Conservation (phyloP, 2,329 filamentous ascomycete genomes). For the Hymenoscyphus fructigenus region DNA sequence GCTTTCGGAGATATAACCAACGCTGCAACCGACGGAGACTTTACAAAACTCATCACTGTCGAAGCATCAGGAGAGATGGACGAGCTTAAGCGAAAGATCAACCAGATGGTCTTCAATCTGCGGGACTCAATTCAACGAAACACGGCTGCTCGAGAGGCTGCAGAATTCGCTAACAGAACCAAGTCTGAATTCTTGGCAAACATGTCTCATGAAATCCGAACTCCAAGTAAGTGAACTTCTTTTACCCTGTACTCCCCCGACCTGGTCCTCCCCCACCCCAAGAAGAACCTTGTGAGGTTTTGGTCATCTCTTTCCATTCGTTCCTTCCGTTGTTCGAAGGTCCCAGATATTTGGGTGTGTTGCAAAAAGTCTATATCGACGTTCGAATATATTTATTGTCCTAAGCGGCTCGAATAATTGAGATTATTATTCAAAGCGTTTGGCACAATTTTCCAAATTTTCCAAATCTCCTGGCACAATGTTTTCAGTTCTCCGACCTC, state of each 20-base stretch:
- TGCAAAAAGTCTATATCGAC: too few relatives aligned
- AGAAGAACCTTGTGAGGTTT: neutral
- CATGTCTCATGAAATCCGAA: conserved; percentile 98
- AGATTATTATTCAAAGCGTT: too few relatives aligned
- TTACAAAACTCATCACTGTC: conserved; percentile 94
- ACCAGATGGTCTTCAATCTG: conserved; percentile 96
- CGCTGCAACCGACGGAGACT: conserved; percentile 92
- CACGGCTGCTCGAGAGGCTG: conserved; percentile 90
- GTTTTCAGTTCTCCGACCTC: too few relatives aligned
- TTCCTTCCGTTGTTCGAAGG: too few relatives aligned
- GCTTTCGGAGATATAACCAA: conserved; percentile 99
- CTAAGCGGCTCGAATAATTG: too few relatives aligned
- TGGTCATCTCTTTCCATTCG: neutral
- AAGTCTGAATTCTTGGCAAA: conserved; percentile 98
- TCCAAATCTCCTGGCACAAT: too few relatives aligned
- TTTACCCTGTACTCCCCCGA: neutral
- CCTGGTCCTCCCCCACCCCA: too few relatives aligned
- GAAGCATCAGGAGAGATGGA: conserved; percentile 99
- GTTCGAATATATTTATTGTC: too few relatives aligned
- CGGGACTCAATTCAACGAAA: conserved; percentile 96
- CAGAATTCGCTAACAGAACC: conserved; percentile 94
- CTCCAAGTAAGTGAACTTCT: conserved; percentile 62
- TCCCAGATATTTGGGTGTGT: too few relatives aligned
- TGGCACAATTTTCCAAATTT: too few relatives aligned
- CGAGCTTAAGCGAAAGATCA: conserved; percentile 98